Base-by-base conservation (phyloP, 2,329 filamentous ascomycete species). In the Fusarium luffae region DNA sequence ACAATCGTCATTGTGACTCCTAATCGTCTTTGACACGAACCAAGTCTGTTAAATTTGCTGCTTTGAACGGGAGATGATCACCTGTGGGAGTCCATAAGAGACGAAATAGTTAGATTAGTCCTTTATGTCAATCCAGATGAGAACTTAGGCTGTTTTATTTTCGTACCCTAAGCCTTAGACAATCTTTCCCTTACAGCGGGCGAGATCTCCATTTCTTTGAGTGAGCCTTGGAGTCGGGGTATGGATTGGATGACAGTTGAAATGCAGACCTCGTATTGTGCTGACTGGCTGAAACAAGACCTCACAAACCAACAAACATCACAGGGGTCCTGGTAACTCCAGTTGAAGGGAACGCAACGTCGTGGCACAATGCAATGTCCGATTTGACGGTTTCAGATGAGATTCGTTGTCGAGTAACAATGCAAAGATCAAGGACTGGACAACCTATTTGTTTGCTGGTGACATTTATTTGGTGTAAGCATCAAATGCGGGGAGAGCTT, bases 341-440 rank as follows among this genome's bases (percentile, higher is more conserved):
- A 14, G 13, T 30, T 12, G n/a, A 59, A 59, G n/a, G 50, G 59
- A 64, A 64, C 61, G 60, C 62, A 65, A 64, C 62, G 60, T 64
- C 60, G 62, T 64, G 42, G 23, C 18, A 48, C 44, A 55, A 59
- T 57, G 57, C 61, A 23, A 30, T 46, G 46, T 51, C 32, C 49
- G 46, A 47, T 65, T 65, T 50, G 16, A 47, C 40, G 34, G 48
- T 43, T 28, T 21, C 28, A 47, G 23, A 60, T 40, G 54, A 60
- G 51, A 49, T 54, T 43, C 14, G n/a, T 34, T 25, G 34, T 46
- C 30, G 54, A 47, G 62, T 66, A 66, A 66, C 54, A 27, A 50
- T 54, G 25, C 28, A 44, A 40, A 59, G 7, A 3, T 18, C 14
- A 37, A 12, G 27, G 23, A 27, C 25, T 19, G 41, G 23, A 37